These are phyloP conservation scores for Piper betle DNA, from an alignment of 164 flowering plant species.

Conservation along the genomic window DNA sequence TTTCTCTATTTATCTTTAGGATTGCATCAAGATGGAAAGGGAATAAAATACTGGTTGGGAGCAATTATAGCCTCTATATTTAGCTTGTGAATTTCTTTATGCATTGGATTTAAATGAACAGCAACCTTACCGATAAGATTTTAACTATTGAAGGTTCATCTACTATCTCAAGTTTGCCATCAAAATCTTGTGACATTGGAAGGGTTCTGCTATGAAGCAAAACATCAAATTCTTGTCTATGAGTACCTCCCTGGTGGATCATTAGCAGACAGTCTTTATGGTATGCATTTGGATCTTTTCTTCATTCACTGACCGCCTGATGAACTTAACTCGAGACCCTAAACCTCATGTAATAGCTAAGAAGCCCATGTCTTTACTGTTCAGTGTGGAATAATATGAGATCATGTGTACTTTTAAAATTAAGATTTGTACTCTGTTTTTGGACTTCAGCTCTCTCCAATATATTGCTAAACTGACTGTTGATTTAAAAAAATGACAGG, in stretches of 20 bases:
- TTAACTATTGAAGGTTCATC: conserved; percentile 31
- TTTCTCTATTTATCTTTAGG: not conserved
- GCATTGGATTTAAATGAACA: not conserved
- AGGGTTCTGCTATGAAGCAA: conserved; percentile 67
- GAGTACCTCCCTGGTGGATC: conserved; percentile 85
- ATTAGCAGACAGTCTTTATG: conserved; percentile 68
- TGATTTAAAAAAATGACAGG: conserved; percentile 29
- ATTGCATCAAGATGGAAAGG: no score
- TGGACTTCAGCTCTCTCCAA: not conserved
- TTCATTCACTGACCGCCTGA: not conserved
- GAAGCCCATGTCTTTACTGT: not conserved
- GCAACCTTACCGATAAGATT: not conserved
- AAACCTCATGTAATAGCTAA: not conserved
- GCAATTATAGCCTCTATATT: not conserved
- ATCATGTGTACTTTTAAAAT: not conserved
- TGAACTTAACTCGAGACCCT: not conserved
- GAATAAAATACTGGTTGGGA: no score
- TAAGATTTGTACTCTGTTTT: not conserved
- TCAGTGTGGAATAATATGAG: not conserved
- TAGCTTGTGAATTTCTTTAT: not conserved
- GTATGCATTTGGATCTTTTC: conserved; percentile 19
- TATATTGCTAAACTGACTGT: not conserved
- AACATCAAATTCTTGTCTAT: conserved; percentile 76
- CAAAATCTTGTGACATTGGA: conserved; percentile 75
- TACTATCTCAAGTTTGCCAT: conserved; percentile 65